Percentiles rank a stretch among this genome's conserved stretches.
Evolutionary conservation across 2,329 filamentous ascomycete genomes (phyloP).

Genomic region (Diaporthe nobilis): DNA sequence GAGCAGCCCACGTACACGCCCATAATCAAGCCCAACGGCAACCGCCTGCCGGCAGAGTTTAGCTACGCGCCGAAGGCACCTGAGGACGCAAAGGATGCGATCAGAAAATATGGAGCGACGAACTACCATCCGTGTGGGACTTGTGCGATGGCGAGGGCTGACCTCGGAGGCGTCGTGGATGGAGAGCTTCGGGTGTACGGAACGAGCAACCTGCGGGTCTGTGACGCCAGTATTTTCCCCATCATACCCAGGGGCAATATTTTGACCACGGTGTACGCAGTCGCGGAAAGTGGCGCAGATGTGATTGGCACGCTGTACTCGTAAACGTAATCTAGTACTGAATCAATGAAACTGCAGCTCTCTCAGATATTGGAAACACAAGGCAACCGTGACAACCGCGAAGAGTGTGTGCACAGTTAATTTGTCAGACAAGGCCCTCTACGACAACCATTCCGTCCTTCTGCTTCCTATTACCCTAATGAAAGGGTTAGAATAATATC

Average conservation of each 20-base stretch:
- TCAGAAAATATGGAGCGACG: slow-evolving; percentile 9
- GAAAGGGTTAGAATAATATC: too few species aligned
- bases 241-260: slow-evolving; percentile 53
- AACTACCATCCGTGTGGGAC: slow-evolving; percentile 12
- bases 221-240: slow-evolving; percentile 58
- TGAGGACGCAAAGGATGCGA: neutral
- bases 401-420: neutral
- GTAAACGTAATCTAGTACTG: neutral
- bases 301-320: slow-evolving; percentile 2
- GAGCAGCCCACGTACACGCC: slow-evolving; percentile 1
- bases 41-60: neutral
- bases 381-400: neutral
- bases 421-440: neutral
- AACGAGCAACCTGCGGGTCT: slow-evolving; percentile 55
- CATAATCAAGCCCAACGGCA: slow-evolving; percentile 4
- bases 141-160: neutral
- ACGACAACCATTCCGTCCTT: too few species aligned
- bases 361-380: neutral
- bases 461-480: too few species aligned
- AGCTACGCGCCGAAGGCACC: neutral
- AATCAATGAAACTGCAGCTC: neutral
- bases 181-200: slow-evolving; percentile 57
- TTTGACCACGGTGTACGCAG: slow-evolving; percentile 41
- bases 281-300: slow-evolving; percentile 51
- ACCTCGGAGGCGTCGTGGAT: slow-evolving; percentile 56